phyloP scores from a whole-genome alignment of 2,329 filamentous ascomycete species.

The Penicillium sp. region DNA sequence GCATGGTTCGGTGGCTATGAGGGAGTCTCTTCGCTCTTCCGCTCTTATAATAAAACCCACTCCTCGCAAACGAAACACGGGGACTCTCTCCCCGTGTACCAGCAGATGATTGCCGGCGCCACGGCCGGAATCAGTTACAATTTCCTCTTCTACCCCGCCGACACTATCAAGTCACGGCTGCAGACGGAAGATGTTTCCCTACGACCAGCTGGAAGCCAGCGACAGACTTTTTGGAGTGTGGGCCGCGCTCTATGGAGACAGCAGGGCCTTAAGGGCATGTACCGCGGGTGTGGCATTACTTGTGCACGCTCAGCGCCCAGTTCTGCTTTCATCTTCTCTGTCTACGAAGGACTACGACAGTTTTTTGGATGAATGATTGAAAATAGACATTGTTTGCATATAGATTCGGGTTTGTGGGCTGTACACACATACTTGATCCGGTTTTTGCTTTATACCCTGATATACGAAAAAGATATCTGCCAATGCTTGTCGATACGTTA shows the following conservation, averaged over 20 bases:
- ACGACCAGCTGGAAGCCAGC: constrained; percentile 49
- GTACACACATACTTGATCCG: no score
- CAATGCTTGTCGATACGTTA: no score
- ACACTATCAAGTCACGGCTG: constrained; percentile 97
- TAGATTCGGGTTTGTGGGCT: no score
- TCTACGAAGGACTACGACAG: constrained; percentile 84
- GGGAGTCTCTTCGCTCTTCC: constrained; percentile 73
- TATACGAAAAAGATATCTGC: no score
- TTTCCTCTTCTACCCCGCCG: constrained; percentile 94
- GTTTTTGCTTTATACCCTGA: no score
- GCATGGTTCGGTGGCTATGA: constrained; percentile 96
- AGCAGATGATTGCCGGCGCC: constrained; percentile 86
- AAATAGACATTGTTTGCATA: no score
- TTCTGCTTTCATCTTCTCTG: constrained; percentile 97
- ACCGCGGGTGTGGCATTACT: constrained; percentile 94
- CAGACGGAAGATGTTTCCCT: constrained; percentile 75
- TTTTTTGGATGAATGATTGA: constrained; percentile 54
- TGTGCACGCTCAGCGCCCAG: constrained; percentile 85
- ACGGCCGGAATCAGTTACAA: constrained; percentile 93
- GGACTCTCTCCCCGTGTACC: constrained; percentile 73
- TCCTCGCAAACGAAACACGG: no score
- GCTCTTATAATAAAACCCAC: constrained; percentile 46
- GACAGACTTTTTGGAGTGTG: constrained; percentile 73
- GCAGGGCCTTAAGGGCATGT: constrained; percentile 81
- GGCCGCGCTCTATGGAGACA: constrained; percentile 76